phyloP scores from a whole-genome alignment of 768 basidiomycete species.

The Rubroboletus pulcherrimus region DNA sequence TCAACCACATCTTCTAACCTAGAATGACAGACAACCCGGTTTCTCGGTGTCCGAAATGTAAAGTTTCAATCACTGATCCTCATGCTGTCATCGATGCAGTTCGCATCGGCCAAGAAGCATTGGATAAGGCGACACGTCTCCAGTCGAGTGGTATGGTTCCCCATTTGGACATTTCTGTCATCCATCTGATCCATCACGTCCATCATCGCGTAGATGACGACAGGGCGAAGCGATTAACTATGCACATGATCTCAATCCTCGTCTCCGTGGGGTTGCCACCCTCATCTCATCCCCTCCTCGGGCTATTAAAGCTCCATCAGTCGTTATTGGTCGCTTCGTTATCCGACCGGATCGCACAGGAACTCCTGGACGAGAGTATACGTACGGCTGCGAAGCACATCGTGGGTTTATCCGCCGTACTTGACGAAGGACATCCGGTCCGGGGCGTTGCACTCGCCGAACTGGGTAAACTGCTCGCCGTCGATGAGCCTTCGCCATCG shows the following conservation, averaged over 20 bases:
- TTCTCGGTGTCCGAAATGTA: slow-evolving; percentile 55
- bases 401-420: slow-evolving; percentile 50
- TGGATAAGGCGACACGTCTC: slow-evolving; percentile 64
- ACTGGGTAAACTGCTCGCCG: slow-evolving; percentile 74
- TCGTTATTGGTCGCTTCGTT: slow-evolving; percentile 60
- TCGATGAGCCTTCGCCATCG: slow-evolving; percentile 62
- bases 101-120: slow-evolving; percentile 67
- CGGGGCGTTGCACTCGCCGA: slow-evolving; percentile 74
- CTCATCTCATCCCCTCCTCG: slow-evolving; percentile 74
- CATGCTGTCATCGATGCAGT: slow-evolving; percentile 59
- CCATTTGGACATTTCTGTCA: neutral
- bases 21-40: slow-evolving; percentile 41
- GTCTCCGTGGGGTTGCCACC: slow-evolving; percentile 55
- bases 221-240: slow-evolving; percentile 57
- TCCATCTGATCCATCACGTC: neutral
- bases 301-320: slow-evolving; percentile 66
- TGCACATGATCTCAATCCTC: slow-evolving; percentile 64
- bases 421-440: slow-evolving; percentile 69
- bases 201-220: slow-evolving; percentile 43
- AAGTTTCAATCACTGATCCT: slow-evolving; percentile 42
- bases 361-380: slow-evolving; percentile 59
- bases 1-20: neutral
- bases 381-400: slow-evolving; percentile 51
- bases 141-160: slow-evolving; percentile 52
- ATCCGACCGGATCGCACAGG: slow-evolving; percentile 39